Conservation (phyloP, 805 yeast species). For the Yarrowia sp. region DNA sequence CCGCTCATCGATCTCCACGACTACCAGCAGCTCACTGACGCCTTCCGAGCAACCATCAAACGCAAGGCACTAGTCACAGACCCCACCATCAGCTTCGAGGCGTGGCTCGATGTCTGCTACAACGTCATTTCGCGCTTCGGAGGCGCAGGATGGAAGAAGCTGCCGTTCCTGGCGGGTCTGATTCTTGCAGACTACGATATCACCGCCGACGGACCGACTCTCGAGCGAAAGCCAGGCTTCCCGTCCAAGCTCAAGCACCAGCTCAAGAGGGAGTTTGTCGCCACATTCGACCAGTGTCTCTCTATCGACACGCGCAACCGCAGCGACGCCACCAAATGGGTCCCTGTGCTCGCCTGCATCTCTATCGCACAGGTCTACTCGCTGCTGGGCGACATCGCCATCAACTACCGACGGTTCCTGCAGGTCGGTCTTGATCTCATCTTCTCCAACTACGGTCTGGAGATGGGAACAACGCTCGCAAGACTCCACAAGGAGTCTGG, state of each 20-base stretch:
- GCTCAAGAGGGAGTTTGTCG: conserved; percentile 11
- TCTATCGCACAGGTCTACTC: conserved; percentile 21
- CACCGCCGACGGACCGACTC: not conserved
- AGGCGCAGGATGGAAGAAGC: conserved; percentile 30
- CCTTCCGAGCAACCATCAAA: conserved; percentile 31
- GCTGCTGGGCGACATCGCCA: not conserved
- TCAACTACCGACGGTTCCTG: conserved; percentile 18
- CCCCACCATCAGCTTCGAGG: conserved; percentile 32
- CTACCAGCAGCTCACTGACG: conserved; percentile 31
- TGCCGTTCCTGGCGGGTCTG: conserved; percentile 32
- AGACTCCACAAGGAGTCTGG: conserved; percentile 1
- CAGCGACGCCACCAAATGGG: conserved; percentile 16
- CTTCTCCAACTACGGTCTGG: conserved; percentile 7
- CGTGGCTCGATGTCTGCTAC: conserved; percentile 30
- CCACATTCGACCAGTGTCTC: conserved; percentile 8
- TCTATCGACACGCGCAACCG: conserved; percentile 7
- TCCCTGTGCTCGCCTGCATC: conserved; percentile 12
- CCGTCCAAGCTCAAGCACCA: not conserved
- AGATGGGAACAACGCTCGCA: not conserved
- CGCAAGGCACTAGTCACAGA: conserved; percentile 33
- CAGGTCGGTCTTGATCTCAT: conserved; percentile 18
- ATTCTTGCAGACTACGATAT: conserved; percentile 25
- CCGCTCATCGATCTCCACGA: conserved; percentile 15
- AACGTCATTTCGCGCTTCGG: conserved; percentile 17
- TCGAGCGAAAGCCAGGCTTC: not conserved